Evolutionary conservation across 345 rosid genomes (phyloP).

Genomic region (Salix brachista): DNA sequence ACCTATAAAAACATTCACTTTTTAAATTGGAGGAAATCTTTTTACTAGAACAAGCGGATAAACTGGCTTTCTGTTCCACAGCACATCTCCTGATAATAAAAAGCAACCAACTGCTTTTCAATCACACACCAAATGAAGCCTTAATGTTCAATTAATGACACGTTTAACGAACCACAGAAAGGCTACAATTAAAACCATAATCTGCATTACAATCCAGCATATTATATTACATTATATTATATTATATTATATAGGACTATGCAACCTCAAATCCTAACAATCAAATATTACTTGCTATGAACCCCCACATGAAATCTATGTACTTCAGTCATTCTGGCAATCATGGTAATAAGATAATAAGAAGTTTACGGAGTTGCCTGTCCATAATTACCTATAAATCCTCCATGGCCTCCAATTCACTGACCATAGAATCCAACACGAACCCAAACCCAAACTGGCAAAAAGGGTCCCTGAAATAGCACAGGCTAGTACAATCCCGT

Average conservation of each 20-base stretch:
- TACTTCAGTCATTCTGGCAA: not conserved
- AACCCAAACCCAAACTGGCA: conserved; percentile 62
- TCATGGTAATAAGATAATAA: not conserved
- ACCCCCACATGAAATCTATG: conserved; percentile 2
- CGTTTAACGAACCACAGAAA: not conserved
- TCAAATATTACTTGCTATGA: not conserved
- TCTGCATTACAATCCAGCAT: not conserved
- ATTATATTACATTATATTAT: not conserved
- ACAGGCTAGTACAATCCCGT: conserved; percentile 61
- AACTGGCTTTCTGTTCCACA: not conserved
- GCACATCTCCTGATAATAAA: not conserved
- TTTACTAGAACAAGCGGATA: not conserved
- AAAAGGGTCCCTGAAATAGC: conserved; percentile 83
- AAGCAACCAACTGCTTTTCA: not conserved
- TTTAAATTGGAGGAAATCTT: not conserved
- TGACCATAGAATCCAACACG: conserved; percentile 82
- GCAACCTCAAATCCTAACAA: conserved; percentile 4
- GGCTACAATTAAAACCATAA: not conserved
- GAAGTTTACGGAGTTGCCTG: not conserved
- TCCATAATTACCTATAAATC: conserved; percentile 66
- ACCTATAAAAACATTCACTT: not conserved
- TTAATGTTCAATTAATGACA: not conserved
- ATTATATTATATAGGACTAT: not conserved
- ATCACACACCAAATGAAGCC: not conserved
- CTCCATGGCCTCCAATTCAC: conserved; percentile 99